Evolutionary conservation across 148 eudicot species (phyloP), one percentile per base, ranked within the genome.

Genomic region (Rhododendron kiyosumense): DNA sequence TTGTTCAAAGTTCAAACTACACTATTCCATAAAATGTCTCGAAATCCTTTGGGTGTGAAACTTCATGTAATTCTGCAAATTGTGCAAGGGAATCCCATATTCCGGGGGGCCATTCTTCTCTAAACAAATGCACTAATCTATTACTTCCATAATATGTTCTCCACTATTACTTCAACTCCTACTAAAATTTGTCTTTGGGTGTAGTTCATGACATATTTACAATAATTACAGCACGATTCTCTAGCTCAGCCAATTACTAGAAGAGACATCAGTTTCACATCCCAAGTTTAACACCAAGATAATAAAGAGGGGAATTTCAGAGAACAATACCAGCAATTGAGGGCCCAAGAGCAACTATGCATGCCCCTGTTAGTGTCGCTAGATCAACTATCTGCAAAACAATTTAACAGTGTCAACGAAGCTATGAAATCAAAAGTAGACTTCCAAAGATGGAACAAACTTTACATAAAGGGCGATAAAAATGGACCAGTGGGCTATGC

Each of bases 331-430:
- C 99, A 87, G 98, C 99, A 86, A 97, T 93, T 74, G 98, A 93
- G 85, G 95, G 92, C 51, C 99, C 99, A 88, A 97, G 90, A 90
- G 99, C 99, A 84, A 97, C 95, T 8, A 89, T 81, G 77, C 98
- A 94, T 20, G 98, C 98, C 73, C 99, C 99, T 43, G 99, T 97
- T 85, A 97, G 81, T 82, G 99, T 97, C 73, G 99, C 98, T 84
- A 97, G 89, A 91, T 97, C 99, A 88, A 97, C 89, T 74, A 97
- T 90, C 99, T 97, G 93, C 89, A 89, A 30, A 84, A 80, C 73
- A 69, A 79, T 71, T 77, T 51, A 71, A 83, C 28, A 46, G 57
- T 32, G 82, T 86, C 69, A 87, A 85, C 49, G 65, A 30, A 34
- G 17, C 69, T n/a, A 78, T 81, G 28, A 34, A 67, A 34, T 38